A percentile compares a stretch with the other conserved stretches of the same genome.
These are phyloP conservation scores for Tetrahymena elliotti DNA, from an alignment of 73 alveolate species.

Conservation along the genomic window DNA sequence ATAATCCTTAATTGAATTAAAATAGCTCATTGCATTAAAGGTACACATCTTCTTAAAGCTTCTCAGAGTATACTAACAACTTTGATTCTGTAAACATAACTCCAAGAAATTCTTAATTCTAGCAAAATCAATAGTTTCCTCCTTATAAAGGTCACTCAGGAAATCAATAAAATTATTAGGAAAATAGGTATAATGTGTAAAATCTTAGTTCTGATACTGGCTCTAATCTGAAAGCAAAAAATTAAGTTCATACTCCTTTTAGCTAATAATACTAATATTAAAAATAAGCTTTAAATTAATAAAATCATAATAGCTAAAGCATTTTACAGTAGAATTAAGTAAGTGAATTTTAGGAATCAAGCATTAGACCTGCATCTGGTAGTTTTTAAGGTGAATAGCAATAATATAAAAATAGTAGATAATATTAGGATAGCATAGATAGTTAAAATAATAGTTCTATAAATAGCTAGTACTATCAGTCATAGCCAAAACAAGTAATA, in stretches of 20 bases:
- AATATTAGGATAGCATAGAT: neutral
- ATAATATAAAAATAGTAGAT: neutral
- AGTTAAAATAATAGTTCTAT: neutral
- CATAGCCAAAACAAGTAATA: neutral
- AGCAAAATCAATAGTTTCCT: neutral
- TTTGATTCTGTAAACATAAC: neutral
- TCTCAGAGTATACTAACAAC: neutral
- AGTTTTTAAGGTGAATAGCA: neutral
- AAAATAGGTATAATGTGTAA: neutral
- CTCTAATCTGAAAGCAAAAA: neutral
- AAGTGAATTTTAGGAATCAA: neutral
- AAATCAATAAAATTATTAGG: neutral
- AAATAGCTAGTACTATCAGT: neutral
- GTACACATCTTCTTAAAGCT: neutral
- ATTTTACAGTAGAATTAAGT: neutral
- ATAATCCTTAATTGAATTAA: neutral
- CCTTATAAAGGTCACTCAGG: neutral
- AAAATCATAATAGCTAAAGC: neutral
- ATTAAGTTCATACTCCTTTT: neutral
- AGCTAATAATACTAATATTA: neutral
- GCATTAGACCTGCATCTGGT: neutral
- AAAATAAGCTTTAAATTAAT: neutral
- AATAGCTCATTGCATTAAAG: neutral
- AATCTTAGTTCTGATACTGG: neutral
- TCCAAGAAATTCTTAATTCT: neutral